Conservation (phyloP, 495 filamentous ascomycete genomes). For the Beverwykella pulmonaria region DNA sequence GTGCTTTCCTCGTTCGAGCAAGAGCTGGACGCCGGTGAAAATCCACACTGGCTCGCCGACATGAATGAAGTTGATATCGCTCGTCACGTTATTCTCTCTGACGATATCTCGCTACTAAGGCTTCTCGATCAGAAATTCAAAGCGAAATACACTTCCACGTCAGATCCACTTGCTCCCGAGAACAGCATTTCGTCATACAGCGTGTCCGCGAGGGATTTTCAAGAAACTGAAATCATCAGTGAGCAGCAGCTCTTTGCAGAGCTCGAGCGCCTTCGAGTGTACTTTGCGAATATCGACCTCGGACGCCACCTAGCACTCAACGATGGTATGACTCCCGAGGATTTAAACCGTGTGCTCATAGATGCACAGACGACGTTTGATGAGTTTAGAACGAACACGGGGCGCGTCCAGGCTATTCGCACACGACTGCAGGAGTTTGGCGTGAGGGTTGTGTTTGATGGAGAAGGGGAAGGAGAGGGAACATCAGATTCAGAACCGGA, state of each 20-base stretch:
- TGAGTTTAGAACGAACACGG: conserved; percentile 30
- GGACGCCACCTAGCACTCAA: not conserved
- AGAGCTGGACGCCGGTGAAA: conserved; percentile 29
- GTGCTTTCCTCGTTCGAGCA: conserved; percentile 59
- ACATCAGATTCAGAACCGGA: conserved; percentile 1
- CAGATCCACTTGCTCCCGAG: conserved; percentile 70
- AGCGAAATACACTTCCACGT: conserved; percentile 59
- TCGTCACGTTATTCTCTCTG: conserved; percentile 76
- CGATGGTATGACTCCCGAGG: conserved; percentile 7
- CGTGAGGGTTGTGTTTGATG: conserved; percentile 16
- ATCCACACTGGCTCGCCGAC: conserved; percentile 55
- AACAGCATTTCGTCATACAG: conserved; percentile 47
- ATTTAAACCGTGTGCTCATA: not conserved
- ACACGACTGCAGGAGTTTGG: conserved; percentile 13
- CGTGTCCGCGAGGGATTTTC: not conserved
- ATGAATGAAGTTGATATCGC: conserved; percentile 55
- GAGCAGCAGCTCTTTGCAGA: conserved; percentile 14
- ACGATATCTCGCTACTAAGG: conserved; percentile 65
- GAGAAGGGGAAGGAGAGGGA: not conserved
- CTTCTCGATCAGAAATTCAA: conserved; percentile 60
- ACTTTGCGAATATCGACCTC: conserved; percentile 18
- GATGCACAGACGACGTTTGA: conserved; percentile 3
- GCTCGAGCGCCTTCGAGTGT: conserved; percentile 13
- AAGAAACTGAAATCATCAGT: not conserved
- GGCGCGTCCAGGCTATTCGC: conserved; percentile 15